Percentiles rank a stretch among this genome's conserved stretches.
Conservation (phyloP, 2,329 filamentous ascomycete species). For the Arthrobotrys sinensis region DNA sequence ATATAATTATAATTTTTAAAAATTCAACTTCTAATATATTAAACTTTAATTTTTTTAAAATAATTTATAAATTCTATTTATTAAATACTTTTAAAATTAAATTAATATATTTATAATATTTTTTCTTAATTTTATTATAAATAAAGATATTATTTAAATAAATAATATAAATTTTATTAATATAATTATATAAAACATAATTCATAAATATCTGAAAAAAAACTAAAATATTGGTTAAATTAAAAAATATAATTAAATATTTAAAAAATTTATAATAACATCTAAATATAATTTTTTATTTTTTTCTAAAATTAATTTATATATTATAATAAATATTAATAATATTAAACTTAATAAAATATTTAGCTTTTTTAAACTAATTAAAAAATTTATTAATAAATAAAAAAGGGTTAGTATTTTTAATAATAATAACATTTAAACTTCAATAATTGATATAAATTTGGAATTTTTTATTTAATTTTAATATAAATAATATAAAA, state of each 20-base stretch:
- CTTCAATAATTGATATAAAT: not conserved
- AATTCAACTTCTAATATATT: not conserved
- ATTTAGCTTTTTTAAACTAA: not conserved
- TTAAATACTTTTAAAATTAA: not conserved
- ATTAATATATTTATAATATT: slow-evolving; percentile 24
- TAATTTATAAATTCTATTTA: slow-evolving; percentile 6
- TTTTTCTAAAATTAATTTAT: slow-evolving; percentile 4
- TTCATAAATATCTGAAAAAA: slow-evolving; percentile 37
- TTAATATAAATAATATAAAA: not conserved
- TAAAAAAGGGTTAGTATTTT: not conserved
- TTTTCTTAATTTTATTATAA: slow-evolving; percentile 1
- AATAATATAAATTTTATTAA: slow-evolving; percentile 24
- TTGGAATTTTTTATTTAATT: not conserved
- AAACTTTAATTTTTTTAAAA: slow-evolving; percentile 8
- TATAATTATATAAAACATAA: slow-evolving; percentile 17
- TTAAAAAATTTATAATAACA: slow-evolving; percentile 21
- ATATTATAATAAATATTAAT: slow-evolving; percentile 33
- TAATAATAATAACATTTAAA: not conserved
- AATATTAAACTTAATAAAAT: slow-evolving; percentile 29
- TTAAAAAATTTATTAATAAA: slow-evolving; percentile 16
- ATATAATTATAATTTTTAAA: slow-evolving; percentile 5
- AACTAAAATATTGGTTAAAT: not conserved
- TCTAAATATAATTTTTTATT: slow-evolving; percentile 17
- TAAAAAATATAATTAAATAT: slow-evolving; percentile 23
- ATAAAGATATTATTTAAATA: slow-evolving; percentile 19